Percentiles rank a stretch among this genome's conserved stretches.
Conservation (phyloP, 176 grass and related monocot genomes). For the Cymbopogon citratus region DNA sequence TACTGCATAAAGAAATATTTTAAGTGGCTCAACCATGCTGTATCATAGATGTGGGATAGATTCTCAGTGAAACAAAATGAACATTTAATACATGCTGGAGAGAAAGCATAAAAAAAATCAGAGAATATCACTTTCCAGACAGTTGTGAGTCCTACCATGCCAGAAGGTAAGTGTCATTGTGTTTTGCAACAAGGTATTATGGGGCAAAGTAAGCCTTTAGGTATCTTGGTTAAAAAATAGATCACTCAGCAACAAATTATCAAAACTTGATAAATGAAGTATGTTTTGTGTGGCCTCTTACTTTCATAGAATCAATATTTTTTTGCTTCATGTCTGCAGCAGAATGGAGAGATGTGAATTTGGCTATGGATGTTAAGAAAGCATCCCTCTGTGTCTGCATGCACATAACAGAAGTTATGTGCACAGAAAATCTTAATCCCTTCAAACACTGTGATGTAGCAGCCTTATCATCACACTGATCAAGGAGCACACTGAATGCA, state of each 20-base stretch:
- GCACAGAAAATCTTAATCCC: constrained; percentile 78
- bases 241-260: background rate
- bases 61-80: background rate
- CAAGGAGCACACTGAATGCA: constrained; percentile 90
- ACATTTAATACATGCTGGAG: background rate
- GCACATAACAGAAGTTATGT: constrained; percentile 86
- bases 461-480: constrained; percentile 84
- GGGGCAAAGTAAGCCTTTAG: background rate
- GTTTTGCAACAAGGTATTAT: background rate
- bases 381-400: constrained; percentile 98
- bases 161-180: background rate
- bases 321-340: constrained; percentile 98
- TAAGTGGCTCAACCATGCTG: background rate
- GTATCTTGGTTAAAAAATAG: background rate
- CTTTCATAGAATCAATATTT: constrained; percentile 94
- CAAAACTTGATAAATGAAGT: constrained; percentile 12
- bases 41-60: background rate
- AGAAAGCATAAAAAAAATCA: constrained; percentile 12
- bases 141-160: background rate
- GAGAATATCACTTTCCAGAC: background rate
- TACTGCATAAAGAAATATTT: constrained; percentile 4
- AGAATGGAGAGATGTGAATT: constrained; percentile 94
- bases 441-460: constrained; percentile 83
- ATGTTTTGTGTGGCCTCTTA: constrained; percentile 22
- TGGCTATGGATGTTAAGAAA: constrained; percentile 93